These are phyloP conservation scores for Zelopaecilomyces penicillatus DNA, from an alignment of 2,329 filamentous ascomycete genomes.

Conservation along the genomic window DNA sequence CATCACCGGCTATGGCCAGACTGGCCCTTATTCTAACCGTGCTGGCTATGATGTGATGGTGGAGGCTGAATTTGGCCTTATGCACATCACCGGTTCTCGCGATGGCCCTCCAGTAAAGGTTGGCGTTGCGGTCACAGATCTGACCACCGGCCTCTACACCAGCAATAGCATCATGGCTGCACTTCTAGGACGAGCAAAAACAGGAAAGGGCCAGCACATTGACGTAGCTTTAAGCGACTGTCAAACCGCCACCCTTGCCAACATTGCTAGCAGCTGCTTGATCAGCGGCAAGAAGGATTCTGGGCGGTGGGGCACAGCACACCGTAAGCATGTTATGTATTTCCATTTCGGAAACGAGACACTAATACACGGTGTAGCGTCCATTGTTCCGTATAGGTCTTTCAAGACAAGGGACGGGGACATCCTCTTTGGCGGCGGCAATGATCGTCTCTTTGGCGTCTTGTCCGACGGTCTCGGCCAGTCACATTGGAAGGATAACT, in stretches of 20 bases:
- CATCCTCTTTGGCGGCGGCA: constrained; percentile 63
- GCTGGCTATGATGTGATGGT: constrained; percentile 99
- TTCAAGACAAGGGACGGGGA: constrained; percentile 68
- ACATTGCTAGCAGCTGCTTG: constrained; percentile 85
- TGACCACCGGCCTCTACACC: constrained; percentile 92
- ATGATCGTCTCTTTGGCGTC: constrained; percentile 59
- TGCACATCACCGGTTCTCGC: constrained; percentile 91
- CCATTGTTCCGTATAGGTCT: constrained; percentile 89
- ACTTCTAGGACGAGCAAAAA: constrained; percentile 64
- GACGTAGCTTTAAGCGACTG: constrained; percentile 89
- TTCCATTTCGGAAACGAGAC: background rate
- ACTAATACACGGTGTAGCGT: constrained; percentile 40
- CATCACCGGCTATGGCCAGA: constrained; percentile 95
- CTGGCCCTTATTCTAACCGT: constrained; percentile 75
- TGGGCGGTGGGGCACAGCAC: constrained; percentile 91
- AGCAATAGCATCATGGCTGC: constrained; percentile 95
- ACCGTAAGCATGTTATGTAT: constrained; percentile 49
- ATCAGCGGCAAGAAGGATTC: constrained; percentile 81
- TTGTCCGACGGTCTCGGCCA: constrained; percentile 52
- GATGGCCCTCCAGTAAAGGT: constrained; percentile 94
- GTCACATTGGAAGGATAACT: constrained; percentile 52
- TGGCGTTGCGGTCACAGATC: constrained; percentile 89
- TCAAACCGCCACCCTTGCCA: constrained; percentile 88
- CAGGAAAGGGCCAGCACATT: constrained; percentile 80
- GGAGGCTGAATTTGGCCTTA: constrained; percentile 93